These are phyloP conservation scores for Apostasia ramifera DNA, from an alignment of 106 monocot species.

Conservation along the genomic window DNA sequence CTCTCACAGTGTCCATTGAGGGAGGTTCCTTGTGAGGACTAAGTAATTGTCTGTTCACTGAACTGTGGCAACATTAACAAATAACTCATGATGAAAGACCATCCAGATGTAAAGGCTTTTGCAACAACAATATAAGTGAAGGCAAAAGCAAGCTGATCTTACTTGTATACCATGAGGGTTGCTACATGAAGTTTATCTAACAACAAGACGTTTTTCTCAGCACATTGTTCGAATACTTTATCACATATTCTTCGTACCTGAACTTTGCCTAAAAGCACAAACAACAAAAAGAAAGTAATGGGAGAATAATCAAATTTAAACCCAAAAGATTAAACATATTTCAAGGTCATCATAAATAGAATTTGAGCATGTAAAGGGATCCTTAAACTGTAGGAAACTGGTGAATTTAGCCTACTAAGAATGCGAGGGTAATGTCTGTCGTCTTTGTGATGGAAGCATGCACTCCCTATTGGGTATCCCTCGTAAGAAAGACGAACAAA, in stretches of 20 bases:
- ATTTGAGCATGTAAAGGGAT: background rate
- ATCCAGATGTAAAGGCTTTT: background rate
- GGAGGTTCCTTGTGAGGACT: constrained; percentile 50
- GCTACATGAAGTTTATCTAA: constrained; percentile 21
- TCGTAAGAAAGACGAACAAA: no score
- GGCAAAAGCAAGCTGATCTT: constrained; percentile 2
- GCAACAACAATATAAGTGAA: background rate
- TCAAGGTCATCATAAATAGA: background rate
- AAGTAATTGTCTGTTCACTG: constrained; percentile 35
- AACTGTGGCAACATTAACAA: constrained; percentile 15
- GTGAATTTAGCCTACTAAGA: background rate
- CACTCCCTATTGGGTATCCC: no score
- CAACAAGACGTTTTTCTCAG: constrained; percentile 7
- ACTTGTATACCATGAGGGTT: constrained; percentile 42
- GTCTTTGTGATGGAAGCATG: no score
- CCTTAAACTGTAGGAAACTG: background rate
- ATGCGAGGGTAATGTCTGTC: no score
- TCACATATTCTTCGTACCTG: constrained; percentile 27
- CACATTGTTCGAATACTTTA: constrained; percentile 22
- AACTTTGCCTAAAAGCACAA: constrained; percentile 24
- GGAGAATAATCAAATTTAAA: no score
- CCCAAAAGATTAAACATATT: no score
- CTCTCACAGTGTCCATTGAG: background rate
- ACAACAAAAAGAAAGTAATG: background rate
- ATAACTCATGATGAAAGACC: background rate